phyloP scores from a whole-genome alignment of 352 stramenopile species.

The Pythium periplocum region DNA sequence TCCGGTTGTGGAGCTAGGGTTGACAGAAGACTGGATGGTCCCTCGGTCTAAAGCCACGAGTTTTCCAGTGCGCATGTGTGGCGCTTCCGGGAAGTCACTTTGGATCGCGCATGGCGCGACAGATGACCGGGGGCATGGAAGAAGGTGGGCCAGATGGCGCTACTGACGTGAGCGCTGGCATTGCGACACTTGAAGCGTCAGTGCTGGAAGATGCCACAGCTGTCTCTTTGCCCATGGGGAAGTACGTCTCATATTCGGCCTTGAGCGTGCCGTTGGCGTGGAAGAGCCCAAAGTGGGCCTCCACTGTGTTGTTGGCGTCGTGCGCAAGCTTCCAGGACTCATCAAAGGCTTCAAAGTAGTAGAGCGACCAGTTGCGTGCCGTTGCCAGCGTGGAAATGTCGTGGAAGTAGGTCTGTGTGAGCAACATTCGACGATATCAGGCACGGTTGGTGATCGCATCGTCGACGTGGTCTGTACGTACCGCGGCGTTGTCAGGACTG shows the following conservation, averaged over 20 bases:
- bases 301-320: slow-evolving; percentile 33
- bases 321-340: slow-evolving; percentile 46
- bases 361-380: slow-evolving; percentile 44
- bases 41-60: too few species aligned
- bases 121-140: too few species aligned
- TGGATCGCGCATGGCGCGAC: too few species aligned
- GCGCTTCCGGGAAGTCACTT: too few species aligned
- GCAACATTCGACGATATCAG: neutral
- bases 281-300: slow-evolving; percentile 61
- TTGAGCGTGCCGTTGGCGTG: slow-evolving; percentile 39
- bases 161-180: too few species aligned
- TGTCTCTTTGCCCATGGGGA: too few species aligned
- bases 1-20: too few species aligned
- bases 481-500: slow-evolving; percentile 32
- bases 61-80: too few species aligned
- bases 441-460: neutral
- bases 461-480: slow-evolving; percentile 4
- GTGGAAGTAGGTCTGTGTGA: slow-evolving; percentile 40
- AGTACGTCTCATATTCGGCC: slow-evolving; percentile 17
- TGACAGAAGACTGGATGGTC: too few species aligned
- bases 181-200: too few species aligned
- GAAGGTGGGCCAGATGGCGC: too few species aligned
- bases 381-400: slow-evolving; percentile 44
- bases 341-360: slow-evolving; percentile 70
- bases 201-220: too few species aligned